Base-by-base conservation (phyloP, 306 rosid species). In the Prunus mira region DNA sequence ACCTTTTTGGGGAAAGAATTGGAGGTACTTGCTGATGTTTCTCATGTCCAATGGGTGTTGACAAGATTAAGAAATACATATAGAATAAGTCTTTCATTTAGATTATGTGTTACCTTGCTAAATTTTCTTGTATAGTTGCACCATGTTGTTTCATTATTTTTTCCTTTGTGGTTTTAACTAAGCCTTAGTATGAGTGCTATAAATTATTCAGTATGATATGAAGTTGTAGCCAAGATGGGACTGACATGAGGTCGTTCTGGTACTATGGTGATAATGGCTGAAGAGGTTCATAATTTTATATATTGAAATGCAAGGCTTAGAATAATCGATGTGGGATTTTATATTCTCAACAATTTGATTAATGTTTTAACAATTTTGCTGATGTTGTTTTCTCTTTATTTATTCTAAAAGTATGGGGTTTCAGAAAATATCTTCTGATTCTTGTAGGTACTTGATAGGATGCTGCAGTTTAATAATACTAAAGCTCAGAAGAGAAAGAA, bases 391-490 rank as follows among this genome's bases (percentile, higher is more conserved):
- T 43, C 55, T 52, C 10, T 57, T 20, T 75, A 24, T 55, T 70
- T 68, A 56, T 74, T 81, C 51, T 65, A 78, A 57, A 54, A 67
- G 11, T 65, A 63, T 28, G 50, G 38, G 56, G 66, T 77, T 72
- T 73, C 70, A 79, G 76, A 65, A 72, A 41, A 68, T 70, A 49
- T 68, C 63, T 63, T 71, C 54, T 71, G 67, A n/a, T 77, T 32
- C 79, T 67, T 84, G 89, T 78, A 95, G 98, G 97, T 90, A 58
- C 77, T 95, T 28, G 78, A 84, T 71, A 82, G 88, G 88, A 90
- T 95, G 97, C 80, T 95, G 78, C 79, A 43, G 38, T 93, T 82
- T 82, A 84, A 84, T 84, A 74, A 54, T 46, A 76, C 65, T n/a
- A 77, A 80, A 34, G 56, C 50, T 22, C 68, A 32, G 43, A 78